Base-by-base conservation (phyloP, 106 monocot genomes). In the Cymbidium sinense region DNA sequence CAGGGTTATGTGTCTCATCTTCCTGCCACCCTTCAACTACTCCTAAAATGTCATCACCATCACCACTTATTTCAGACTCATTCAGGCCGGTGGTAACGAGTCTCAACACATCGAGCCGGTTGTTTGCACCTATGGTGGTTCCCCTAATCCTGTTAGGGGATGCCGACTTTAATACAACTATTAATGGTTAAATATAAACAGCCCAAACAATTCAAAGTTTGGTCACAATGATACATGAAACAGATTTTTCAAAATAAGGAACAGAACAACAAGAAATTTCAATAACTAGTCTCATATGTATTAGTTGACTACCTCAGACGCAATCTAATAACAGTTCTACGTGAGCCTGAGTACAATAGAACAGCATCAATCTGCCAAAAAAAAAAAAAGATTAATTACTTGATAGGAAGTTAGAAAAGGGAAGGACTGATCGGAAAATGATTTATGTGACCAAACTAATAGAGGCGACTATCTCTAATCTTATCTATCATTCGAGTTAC, bases 1-100 rank as follows among this genome's bases (percentile, higher is more conserved):
- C 90, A 30, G 98, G 94, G 69, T 96, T 84, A 50, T 92, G 98
- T 20, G 98, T 88, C 77, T 95, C 98, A 71, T 86, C 82, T 76
- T 95, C 98, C 62, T 87, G 81, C 98, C 94, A 92, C 0, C 92
- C 88, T 51, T 89, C 87, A 0, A 92, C 70, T 36, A 89, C 25
- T 74, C 84, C 78, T 34, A 92, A 84, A 81, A 99, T 77, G 74
- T 85, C 84, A 54, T 82, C 84, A 1, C 82, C 54, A 64, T 74
- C 29, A 50, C 86, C 73, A n/a, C 73, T 79, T 37, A 93, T 35
- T 83, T 99, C 98, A 54, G 39, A 84, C 43, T 86, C 78, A 79
- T 89, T 83, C 69, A 93, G 82, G 21, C 99, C 99, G 30, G 95
- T 93, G 37, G 95, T 99, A 41, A 99, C 81, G 34, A 99, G 75